phyloP scores from a whole-genome alignment of 768 basidiomycete genomes.

The Auricularia sp. region DNA sequence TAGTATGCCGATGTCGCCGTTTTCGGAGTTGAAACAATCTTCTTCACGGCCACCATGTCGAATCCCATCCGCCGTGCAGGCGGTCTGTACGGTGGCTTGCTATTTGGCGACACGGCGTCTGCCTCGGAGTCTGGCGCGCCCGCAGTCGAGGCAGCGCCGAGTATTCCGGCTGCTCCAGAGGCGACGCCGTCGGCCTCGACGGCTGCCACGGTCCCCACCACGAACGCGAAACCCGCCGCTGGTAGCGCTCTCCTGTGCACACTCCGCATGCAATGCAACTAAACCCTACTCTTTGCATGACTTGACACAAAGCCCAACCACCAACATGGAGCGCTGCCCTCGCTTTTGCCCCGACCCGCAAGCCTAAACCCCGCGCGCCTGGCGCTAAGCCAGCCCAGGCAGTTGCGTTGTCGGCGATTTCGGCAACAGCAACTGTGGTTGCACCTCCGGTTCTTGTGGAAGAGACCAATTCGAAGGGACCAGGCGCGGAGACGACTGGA shows the following conservation, averaged over 20 bases:
- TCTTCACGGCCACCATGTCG: background rate
- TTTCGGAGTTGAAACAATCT: no score
- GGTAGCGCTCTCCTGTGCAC: conserved; percentile 4
- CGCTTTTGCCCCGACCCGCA: conserved; percentile 80
- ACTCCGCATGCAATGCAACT: background rate
- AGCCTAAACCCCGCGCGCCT: conserved; percentile 43
- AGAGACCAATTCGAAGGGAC: background rate
- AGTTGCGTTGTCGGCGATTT: conserved; percentile 13
- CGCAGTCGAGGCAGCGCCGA: conserved; percentile 17
- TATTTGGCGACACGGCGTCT: conserved; percentile 31
- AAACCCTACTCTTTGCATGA: conserved; percentile 1
- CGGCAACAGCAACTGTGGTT: conserved; percentile 43
- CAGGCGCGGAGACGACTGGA: conserved; percentile 23
- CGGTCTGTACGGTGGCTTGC: conserved; percentile 79
- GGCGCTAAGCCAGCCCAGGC: conserved; percentile 37
- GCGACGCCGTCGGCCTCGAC: conserved; percentile 21
- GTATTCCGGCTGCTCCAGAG: conserved; percentile 17
- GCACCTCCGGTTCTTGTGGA: conserved; percentile 55
- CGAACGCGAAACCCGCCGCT: conserved; percentile 3
- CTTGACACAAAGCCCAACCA: conserved; percentile 10
- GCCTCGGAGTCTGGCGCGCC: background rate
- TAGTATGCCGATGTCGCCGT: no score
- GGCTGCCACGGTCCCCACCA: conserved; percentile 1
- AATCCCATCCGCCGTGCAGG: conserved; percentile 52
- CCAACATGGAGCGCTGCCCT: conserved; percentile 85